Conservation (phyloP, 1,284 basidiomycete genomes). For the Melampsora occidentalis region DNA sequence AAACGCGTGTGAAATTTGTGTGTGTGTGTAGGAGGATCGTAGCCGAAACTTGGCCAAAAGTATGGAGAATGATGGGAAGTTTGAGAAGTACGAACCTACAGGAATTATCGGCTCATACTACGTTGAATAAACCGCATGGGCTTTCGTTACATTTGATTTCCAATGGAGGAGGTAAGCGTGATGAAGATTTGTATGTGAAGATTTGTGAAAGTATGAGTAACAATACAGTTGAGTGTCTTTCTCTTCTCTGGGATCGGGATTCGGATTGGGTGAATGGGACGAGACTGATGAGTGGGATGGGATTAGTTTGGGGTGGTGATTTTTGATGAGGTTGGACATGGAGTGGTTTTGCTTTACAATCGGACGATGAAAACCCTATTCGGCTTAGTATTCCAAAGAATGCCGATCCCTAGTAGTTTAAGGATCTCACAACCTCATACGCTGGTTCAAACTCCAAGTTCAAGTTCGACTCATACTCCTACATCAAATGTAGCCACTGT, state of each 20-base stretch:
- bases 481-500: neutral
- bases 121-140: neutral
- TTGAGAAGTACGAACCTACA: constrained; percentile 6
- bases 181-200: constrained; percentile 18
- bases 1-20: no score
- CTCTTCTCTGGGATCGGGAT: no score
- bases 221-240: neutral
- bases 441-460: neutral
- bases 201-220: constrained; percentile 19
- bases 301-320: constrained; percentile 4
- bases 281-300: neutral
- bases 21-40: neutral
- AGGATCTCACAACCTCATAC: neutral
- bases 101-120: neutral
- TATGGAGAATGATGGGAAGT: constrained; percentile 17
- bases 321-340: constrained; percentile 30
- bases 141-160: constrained; percentile 4
- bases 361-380: neutral
- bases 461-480: neutral
- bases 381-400: constrained; percentile 15
- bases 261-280: neutral
- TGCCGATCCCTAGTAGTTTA: neutral
- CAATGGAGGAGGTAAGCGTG: neutral
- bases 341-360: constrained; percentile 27
- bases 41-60: constrained; percentile 17